Percentiles rank a stretch among this genome's conserved stretches.
phyloP scores from a whole-genome alignment of 2,329 filamentous ascomycete species.

The Plectosphaerella sp. region DNA sequence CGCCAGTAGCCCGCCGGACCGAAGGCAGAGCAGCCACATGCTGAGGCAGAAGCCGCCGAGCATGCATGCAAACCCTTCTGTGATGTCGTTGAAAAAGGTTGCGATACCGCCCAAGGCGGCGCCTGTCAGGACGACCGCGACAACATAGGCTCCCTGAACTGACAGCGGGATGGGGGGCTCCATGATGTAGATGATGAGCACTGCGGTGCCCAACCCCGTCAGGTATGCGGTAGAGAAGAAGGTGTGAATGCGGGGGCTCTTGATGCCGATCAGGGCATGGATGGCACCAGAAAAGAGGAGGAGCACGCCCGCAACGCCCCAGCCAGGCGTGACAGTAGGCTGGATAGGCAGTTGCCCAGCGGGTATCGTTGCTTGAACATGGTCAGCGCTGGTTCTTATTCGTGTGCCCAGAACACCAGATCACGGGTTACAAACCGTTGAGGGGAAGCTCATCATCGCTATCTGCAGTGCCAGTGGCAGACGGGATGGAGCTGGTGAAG shows the following conservation, averaged over 20 bases:
- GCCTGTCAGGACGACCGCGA: conserved; percentile 70
- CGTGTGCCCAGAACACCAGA: no score
- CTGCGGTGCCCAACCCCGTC: conserved; percentile 66
- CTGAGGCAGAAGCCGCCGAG: conserved; percentile 79
- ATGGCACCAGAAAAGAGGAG: conserved; percentile 68
- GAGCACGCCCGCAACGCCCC: conserved; percentile 73
- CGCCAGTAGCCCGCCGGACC: conserved; percentile 68
- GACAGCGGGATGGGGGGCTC: conserved; percentile 68
- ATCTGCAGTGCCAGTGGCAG: no score
- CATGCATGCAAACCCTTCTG: conserved; percentile 76
- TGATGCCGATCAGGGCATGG: conserved; percentile 76
- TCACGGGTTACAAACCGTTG: no score
- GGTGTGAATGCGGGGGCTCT: conserved; percentile 72
- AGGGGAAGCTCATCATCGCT: no score
- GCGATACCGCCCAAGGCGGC: conserved; percentile 68
- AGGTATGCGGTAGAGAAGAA: conserved; percentile 77
- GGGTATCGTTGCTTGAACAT: conserved; percentile 36
- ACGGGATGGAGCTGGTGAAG: no score
- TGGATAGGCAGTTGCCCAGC: conserved; percentile 61
- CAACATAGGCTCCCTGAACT: conserved; percentile 82
- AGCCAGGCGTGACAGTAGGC: conserved; percentile 74
- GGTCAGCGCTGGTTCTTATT: neutral
- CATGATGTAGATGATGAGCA: conserved; percentile 88
- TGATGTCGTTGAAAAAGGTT: conserved; percentile 77
- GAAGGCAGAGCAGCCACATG: conserved; percentile 86